Evolutionary conservation across 345 rosid genomes (phyloP).

Genomic region (Sonneratia caseolaris): DNA sequence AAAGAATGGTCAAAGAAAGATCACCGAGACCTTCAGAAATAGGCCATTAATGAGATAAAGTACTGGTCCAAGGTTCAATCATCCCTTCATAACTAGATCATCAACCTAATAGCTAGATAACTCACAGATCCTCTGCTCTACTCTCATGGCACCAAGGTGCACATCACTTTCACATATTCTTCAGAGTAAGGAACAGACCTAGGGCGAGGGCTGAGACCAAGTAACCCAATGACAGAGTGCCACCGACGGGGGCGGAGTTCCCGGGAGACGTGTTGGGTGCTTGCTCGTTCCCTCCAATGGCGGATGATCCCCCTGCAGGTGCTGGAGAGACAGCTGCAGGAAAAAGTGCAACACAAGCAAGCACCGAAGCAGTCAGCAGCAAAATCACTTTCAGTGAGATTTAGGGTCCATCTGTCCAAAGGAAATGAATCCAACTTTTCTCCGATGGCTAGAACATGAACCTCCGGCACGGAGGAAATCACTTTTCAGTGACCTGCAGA

Average conservation of each 20-base stretch:
- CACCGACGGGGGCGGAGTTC: conserved; percentile 13
- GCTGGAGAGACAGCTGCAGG: conserved; percentile 21
- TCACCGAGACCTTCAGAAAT: not conserved
- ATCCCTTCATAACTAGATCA: not conserved
- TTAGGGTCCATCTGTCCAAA: no score
- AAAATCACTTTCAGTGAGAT: not conserved
- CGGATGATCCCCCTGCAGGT: not conserved
- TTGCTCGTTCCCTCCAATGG: conserved; percentile 6
- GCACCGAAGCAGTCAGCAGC: not conserved
- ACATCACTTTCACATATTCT: not conserved
- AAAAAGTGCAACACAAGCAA: not conserved
- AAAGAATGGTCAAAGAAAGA: not conserved
- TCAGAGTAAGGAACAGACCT: not conserved
- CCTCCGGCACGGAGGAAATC: not conserved
- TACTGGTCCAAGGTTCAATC: not conserved
- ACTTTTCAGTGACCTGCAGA: not conserved
- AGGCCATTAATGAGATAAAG: not conserved
- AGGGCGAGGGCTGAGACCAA: not conserved
- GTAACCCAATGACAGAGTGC: not conserved
- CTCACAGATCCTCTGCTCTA: not conserved
- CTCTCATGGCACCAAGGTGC: not conserved
- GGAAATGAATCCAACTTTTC: not conserved
- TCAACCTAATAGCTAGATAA: not conserved
- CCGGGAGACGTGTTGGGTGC: conserved; percentile 32
- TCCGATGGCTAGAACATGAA: not conserved